A percentile compares a stretch with the other conserved stretches of the same genome.
Conservation (phyloP, 1,284 basidiomycete species). For the Ceratobasidium sp. region DNA sequence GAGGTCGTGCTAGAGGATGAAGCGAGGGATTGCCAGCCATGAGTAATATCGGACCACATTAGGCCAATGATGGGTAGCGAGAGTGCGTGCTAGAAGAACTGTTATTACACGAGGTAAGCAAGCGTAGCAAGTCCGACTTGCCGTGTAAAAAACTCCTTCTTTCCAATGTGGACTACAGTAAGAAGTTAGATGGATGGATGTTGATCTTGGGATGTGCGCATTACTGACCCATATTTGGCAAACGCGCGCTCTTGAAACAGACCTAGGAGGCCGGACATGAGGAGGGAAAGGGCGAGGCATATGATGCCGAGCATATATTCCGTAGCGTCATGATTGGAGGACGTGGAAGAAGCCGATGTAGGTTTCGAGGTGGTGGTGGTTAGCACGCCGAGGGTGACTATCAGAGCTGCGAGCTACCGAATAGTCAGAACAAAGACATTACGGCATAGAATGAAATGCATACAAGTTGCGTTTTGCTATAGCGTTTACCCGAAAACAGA, state of each 20-base stretch:
- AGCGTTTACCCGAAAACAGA: conserved; percentile 66
- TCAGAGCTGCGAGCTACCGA: conserved; percentile 67
- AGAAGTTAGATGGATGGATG: neutral
- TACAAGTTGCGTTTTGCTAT: conserved; percentile 72
- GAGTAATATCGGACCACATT: conserved; percentile 61
- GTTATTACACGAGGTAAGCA: neutral
- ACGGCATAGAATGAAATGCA: conserved; percentile 46
- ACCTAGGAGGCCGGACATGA: conserved; percentile 80
- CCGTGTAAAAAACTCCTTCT: conserved; percentile 88
- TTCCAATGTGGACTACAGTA: conserved; percentile 70
- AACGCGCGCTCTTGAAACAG: conserved; percentile 86
- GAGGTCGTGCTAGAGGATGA: conserved; percentile 69
- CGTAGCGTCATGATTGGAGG: conserved; percentile 48
- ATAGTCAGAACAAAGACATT: conserved; percentile 20
- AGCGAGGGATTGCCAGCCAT: conserved; percentile 79
- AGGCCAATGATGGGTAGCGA: conserved; percentile 43
- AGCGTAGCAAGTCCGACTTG: conserved; percentile 50
- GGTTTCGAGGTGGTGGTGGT: conserved; percentile 78
- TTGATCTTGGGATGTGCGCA: neutral
- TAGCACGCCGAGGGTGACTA: conserved; percentile 80
- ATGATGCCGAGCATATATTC: conserved; percentile 76
- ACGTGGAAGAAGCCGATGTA: conserved; percentile 51
- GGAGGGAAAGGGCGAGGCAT: conserved; percentile 75
- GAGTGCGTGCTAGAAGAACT: conserved; percentile 42
- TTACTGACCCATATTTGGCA: conserved; percentile 62